Conservation (phyloP, 2,329 filamentous ascomycete species). For the Cercospora zeina region DNA sequence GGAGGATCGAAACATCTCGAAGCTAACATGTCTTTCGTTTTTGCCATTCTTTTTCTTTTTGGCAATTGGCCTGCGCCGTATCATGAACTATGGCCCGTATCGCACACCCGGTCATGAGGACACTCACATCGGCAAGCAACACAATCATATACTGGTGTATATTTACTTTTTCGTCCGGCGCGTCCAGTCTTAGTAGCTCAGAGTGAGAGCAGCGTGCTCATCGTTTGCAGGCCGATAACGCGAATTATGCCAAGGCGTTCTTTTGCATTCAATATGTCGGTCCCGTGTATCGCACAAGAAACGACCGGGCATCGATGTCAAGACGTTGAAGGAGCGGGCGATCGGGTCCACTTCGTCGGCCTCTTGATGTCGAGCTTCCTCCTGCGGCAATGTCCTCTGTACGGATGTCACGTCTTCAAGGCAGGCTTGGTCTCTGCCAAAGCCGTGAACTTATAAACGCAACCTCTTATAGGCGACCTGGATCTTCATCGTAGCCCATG, state of each 20-base stretch:
- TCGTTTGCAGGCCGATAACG: slow-evolving; percentile 2
- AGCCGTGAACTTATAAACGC: background rate
- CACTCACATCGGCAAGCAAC: background rate
- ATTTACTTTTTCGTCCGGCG: background rate
- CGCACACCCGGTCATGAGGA: background rate
- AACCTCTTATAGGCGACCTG: slow-evolving; percentile 26
- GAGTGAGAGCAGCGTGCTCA: slow-evolving; percentile 8
- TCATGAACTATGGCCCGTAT: background rate
- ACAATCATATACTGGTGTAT: background rate
- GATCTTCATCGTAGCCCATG: slow-evolving; percentile 57
- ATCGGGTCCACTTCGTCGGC: too few relatives aligned
- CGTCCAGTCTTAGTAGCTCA: slow-evolving; percentile 3
- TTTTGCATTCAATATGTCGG: background rate
- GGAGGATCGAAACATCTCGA: slow-evolving; percentile 24
- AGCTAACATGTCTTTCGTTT: slow-evolving; percentile 19
- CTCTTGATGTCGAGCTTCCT: too few relatives aligned
- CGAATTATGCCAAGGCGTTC: background rate
- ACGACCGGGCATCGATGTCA: background rate
- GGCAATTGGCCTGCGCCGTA: background rate
- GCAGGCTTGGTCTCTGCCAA: background rate
- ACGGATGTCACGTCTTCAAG: background rate
- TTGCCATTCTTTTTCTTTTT: background rate
- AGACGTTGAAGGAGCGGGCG: background rate
- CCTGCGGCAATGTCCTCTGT: background rate
- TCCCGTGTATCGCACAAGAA: background rate